Evolutionary conservation across 1,284 basidiomycete genomes (phyloP).

Genomic region (Sanguinoderma infundibulare): DNA sequence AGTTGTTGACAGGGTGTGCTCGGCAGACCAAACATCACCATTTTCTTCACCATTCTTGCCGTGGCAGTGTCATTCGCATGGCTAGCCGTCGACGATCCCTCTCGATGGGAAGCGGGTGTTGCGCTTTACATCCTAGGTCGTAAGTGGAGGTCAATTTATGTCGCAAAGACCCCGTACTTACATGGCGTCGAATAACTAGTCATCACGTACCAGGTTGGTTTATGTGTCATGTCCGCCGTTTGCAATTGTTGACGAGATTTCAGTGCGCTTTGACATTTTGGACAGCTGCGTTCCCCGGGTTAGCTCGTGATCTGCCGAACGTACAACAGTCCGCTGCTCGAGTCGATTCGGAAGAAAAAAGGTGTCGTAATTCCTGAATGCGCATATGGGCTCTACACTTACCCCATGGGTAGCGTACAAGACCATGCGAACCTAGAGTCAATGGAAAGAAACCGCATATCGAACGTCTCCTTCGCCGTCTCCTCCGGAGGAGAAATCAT

Average conservation of each 20-base stretch:
- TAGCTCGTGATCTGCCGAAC: conserved; percentile 75
- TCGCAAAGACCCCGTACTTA: neutral
- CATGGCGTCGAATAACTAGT: conserved; percentile 47
- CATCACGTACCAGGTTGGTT: conserved; percentile 74
- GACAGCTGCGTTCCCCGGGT: conserved; percentile 84
- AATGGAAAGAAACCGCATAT: conserved; percentile 76
- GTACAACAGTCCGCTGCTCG: conserved; percentile 55
- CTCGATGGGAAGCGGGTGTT: conserved; percentile 71
- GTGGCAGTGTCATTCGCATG: conserved; percentile 78
- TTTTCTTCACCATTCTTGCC: conserved; percentile 72
- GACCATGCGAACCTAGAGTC: conserved; percentile 69
- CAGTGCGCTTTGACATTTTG: conserved; percentile 80
- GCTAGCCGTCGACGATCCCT: conserved; percentile 70
- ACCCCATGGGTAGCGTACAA: conserved; percentile 43
- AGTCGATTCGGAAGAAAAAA: conserved; percentile 47
- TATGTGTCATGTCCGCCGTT: neutral
- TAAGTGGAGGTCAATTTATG: conserved; percentile 40
- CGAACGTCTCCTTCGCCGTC: conserved; percentile 79
- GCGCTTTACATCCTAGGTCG: conserved; percentile 78
- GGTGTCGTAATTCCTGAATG: too few relatives aligned
- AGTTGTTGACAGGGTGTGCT: conserved; percentile 6
- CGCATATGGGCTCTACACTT: too few relatives aligned
- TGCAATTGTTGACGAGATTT: neutral
- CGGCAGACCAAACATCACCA: conserved; percentile 76
- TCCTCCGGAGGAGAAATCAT: conserved; percentile 75